Base-by-base conservation (phyloP, 73 alveolate species). In the Paramecium primaurelia region DNA sequence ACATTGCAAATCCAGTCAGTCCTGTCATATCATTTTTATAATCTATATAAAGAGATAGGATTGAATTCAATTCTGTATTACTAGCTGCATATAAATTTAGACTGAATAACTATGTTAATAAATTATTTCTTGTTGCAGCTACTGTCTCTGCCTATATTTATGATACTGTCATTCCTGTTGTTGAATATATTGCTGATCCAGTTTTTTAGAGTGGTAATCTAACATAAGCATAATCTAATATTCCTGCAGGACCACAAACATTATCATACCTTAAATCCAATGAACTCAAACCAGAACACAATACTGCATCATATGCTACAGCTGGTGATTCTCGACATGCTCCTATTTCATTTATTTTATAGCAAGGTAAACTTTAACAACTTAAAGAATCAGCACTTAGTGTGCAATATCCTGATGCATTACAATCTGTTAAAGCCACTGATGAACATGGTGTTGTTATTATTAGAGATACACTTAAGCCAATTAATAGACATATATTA, bases 311-410 rank as follows among this genome's bases (percentile, higher is more conserved):
- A n/a, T 37, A 73, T 12, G 36, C 36, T 36, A 40, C 7, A 6
- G 60, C 54, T 73, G 60, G 18, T 73, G 87, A 16, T 12, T 64
- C 84, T 10, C 87, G 25, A 36, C 49, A 73, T 4, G 87, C 87
- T 34, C 59, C 87, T 10, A 73, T n/a, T 73, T 73, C 87, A 73
- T 73, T 73, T 37, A 73, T 40, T 18, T 36, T 73, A 73, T 73
- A 73, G 32, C 87, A 73, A 36, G 87, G 87, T n/a, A 73, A 6
- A 37, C 59, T 38, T 18, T 8, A 10, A 22, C 87, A 73, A 73
- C 40, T 73, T 54, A 54, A 18, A 6, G 32, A 18, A 12, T 64
- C 47, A 16, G 60, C 16, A 36, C 87, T 73, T 38, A 37, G 37
- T 4, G n/a, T 37, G 22, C 87, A 73, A 73, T 73, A 73, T 73